Evolutionary conservation across 2,329 filamentous ascomycete species (phyloP).

Genomic region (Akanthomyces dipterigenus): DNA sequence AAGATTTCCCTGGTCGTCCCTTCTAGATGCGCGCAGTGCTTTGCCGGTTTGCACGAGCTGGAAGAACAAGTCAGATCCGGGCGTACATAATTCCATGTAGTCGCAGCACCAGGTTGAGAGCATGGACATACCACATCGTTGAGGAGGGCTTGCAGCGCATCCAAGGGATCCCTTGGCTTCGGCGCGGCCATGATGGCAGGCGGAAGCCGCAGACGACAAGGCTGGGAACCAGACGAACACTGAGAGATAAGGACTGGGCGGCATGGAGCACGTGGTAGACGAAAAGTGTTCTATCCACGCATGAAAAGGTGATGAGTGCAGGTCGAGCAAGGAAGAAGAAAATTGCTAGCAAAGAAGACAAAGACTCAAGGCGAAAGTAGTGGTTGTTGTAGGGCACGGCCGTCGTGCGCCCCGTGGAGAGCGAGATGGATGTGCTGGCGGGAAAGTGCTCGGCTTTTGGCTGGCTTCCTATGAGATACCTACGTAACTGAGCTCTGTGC

Average conservation of each 20-base stretch:
- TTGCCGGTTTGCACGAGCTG: conserved; percentile 55
- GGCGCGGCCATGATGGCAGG: conserved; percentile 24
- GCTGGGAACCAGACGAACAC: background rate
- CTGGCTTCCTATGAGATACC: no score
- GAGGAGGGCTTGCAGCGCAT: conserved; percentile 45
- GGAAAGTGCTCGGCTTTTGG: background rate
- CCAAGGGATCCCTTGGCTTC: conserved; percentile 33
- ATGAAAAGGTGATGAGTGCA: background rate
- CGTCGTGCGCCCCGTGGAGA: background rate
- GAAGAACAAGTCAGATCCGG: conserved; percentile 9
- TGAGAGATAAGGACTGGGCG: background rate
- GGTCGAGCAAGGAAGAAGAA: background rate
- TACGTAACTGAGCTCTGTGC: no score
- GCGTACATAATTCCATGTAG: background rate
- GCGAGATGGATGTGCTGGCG: background rate
- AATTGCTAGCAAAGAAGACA: background rate
- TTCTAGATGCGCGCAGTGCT: conserved; percentile 42
- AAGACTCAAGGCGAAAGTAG: background rate
- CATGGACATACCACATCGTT: conserved; percentile 46
- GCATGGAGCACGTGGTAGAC: background rate
- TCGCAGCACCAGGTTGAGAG: background rate
- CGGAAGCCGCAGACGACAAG: conserved; percentile 4
- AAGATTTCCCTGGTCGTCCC: conserved; percentile 36
- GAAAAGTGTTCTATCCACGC: background rate
- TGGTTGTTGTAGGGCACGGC: background rate